A percentile compares a stretch with the other conserved stretches of the same genome.
Evolutionary conservation across 164 flowering plant genomes (phyloP).

Genomic region (Taxillus chinensis): DNA sequence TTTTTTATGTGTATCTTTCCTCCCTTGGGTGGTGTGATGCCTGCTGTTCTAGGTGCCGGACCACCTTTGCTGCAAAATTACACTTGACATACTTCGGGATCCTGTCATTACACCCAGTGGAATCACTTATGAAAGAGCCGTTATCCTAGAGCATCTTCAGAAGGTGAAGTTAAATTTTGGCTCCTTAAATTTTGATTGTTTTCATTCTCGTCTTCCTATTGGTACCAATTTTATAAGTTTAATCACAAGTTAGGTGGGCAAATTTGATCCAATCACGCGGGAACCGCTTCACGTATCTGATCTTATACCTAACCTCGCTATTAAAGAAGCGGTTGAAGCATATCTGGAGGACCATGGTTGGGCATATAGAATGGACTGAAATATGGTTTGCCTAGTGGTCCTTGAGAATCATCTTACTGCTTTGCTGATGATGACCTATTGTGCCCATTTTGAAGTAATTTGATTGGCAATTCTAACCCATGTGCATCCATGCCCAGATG

Average conservation of each 20-base stretch:
- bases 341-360: constrained; percentile 64
- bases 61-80: constrained; percentile 77
- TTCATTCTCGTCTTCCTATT: background rate
- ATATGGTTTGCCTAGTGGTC: background rate
- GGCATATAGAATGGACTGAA: constrained; percentile 53
- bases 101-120: constrained; percentile 96
- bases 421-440: background rate
- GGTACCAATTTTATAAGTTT: background rate
- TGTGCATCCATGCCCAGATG: background rate
- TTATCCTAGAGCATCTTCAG: constrained; percentile 67
- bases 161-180: constrained; percentile 39
- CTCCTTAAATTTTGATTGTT: background rate
- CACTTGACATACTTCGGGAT: constrained; percentile 82
- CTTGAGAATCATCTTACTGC: too few relatives aligned
- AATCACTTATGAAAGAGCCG: constrained; percentile 77
- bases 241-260: constrained; percentile 54
- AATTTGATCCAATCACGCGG: constrained; percentile 78
- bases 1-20: background rate
- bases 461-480: background rate
- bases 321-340: constrained; percentile 82
- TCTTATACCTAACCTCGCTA: constrained; percentile 68
- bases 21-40: background rate
- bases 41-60: constrained; percentile 70
- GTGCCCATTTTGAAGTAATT: background rate
- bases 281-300: constrained; percentile 52